Conservation (phyloP, 139 green algal species). For the Parachlorella kessleri region DNA sequence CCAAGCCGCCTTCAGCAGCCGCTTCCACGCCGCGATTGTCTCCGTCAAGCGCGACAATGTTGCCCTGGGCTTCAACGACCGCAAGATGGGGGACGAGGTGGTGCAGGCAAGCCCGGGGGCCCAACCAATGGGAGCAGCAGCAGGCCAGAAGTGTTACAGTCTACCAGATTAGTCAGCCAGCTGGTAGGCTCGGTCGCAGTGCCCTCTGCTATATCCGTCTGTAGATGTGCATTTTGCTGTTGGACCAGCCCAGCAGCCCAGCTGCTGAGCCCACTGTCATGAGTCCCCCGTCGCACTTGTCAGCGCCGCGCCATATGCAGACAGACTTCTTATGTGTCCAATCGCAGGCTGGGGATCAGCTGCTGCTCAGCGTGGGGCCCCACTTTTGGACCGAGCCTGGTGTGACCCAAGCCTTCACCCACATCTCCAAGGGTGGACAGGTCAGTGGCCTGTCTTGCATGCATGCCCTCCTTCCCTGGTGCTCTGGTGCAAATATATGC, state of each 20-base stretch:
- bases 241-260: background rate
- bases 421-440: conserved; percentile 31
- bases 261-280: background rate
- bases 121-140: no score
- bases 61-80: conserved; percentile 23
- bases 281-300: no score
- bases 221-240: no score
- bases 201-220: no score
- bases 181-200: no score
- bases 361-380: conserved; percentile 58
- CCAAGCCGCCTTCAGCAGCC: conserved; percentile 55
- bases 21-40: conserved; percentile 71
- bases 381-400: conserved; percentile 44
- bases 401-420: conserved; percentile 40
- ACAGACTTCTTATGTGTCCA: no score
- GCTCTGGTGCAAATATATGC: no score
- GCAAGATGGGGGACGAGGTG: conserved; percentile 68
- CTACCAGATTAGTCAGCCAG: no score
- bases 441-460: no score
- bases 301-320: no score
- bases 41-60: conserved; percentile 64
- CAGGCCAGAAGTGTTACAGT: no score
- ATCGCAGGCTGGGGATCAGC: conserved; percentile 54
- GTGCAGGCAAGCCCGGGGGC: conserved; percentile 25
- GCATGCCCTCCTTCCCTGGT: no score